A percentile compares a stretch with the other conserved stretches of the same genome.
Evolutionary conservation across 495 filamentous ascomycete species (phyloP).

Genomic region (Aspergillus sparsus): DNA sequence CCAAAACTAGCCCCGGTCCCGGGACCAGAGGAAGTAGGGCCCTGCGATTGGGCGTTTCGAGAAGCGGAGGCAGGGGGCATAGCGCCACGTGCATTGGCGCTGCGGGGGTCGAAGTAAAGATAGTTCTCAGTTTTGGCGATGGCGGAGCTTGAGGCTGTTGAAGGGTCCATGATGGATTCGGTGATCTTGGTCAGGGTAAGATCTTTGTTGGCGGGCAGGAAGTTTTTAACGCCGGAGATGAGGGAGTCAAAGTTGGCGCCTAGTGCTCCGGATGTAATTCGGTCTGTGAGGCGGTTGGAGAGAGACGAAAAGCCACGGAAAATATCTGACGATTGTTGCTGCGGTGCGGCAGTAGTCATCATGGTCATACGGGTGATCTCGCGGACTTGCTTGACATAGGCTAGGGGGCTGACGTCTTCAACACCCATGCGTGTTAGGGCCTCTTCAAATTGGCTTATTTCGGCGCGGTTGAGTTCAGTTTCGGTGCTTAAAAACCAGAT

Average conservation of each 20-base stretch:
- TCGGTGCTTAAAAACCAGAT: conserved; percentile 98
- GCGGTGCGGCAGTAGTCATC: conserved; percentile 81
- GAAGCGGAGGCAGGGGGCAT: conserved; percentile 68
- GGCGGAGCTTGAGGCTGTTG: conserved; percentile 81
- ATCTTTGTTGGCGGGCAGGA: conserved; percentile 92
- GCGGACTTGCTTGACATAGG: conserved; percentile 89
- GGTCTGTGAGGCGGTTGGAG: conserved; percentile 86
- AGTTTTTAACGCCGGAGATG: conserved; percentile 98
- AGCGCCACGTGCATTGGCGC: conserved; percentile 88
- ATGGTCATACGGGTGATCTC: conserved; percentile 98
- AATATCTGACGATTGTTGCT: conserved; percentile 67
- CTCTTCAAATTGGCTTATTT: conserved; percentile 87
- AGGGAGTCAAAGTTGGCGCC: conserved; percentile 91
- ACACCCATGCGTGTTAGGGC: conserved; percentile 74
- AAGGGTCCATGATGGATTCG: conserved; percentile 97
- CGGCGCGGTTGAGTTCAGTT: conserved; percentile 75
- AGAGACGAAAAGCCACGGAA: conserved; percentile 89
- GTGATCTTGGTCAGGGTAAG: conserved; percentile 96
- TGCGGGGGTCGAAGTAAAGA: conserved; percentile 97
- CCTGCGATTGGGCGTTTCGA: conserved; percentile 57
- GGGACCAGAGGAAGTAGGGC: conserved; percentile 38
- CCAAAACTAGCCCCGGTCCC: conserved; percentile 89
- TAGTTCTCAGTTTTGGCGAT: conserved; percentile 97
- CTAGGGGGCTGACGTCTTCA: conserved; percentile 67
- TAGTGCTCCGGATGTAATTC: conserved; percentile 86